Conservation (phyloP, 345 rosid species). For the Geranium rotundifolium region DNA sequence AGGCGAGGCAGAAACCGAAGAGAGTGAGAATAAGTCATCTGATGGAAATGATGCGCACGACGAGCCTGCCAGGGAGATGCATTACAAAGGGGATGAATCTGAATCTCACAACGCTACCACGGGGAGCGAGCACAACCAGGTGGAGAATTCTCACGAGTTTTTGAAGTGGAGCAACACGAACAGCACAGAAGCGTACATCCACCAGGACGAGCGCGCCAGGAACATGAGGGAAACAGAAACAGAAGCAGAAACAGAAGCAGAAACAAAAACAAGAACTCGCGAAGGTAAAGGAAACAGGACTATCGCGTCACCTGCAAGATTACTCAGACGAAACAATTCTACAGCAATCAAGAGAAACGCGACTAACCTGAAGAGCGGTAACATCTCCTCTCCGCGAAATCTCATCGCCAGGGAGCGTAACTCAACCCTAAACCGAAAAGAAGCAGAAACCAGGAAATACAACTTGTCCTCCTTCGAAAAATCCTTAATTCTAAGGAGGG, state of each 20-base stretch:
- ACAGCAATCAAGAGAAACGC: too few relatives aligned
- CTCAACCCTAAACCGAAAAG: slow-evolving; percentile 19
- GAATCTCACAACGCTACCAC: slow-evolving; percentile 19
- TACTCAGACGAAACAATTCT: too few relatives aligned
- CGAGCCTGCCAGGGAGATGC: slow-evolving; percentile 61
- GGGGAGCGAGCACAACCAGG: slow-evolving; percentile 22
- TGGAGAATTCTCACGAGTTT: slow-evolving; percentile 6
- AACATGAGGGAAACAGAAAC: slow-evolving; percentile 11
- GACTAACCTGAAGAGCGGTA: too few relatives aligned
- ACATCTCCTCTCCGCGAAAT: neutral
- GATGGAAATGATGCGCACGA: slow-evolving; percentile 29
- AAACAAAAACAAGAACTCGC: too few relatives aligned
- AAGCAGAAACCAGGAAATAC: slow-evolving; percentile 14
- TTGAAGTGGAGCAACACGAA: slow-evolving; percentile 13
- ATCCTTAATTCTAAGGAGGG: neutral
- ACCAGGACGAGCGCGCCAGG: slow-evolving; percentile 26
- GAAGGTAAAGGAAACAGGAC: slow-evolving; percentile 14
- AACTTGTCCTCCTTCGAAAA: slow-evolving; percentile 12
- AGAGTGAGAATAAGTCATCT: neutral
- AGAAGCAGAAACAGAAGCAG: too few relatives aligned
- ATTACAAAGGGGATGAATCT: slow-evolving; percentile 76
- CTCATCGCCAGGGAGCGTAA: slow-evolving; percentile 3
- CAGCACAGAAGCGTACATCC: slow-evolving; percentile 13
- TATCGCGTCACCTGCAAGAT: too few relatives aligned
- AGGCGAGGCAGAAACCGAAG: neutral